A percentile compares a stretch with the other conserved stretches of the same genome.
Evolutionary conservation across 225 moss, liverwort and hornwort genomes (phyloP).

Genomic region (Asterella californica): DNA sequence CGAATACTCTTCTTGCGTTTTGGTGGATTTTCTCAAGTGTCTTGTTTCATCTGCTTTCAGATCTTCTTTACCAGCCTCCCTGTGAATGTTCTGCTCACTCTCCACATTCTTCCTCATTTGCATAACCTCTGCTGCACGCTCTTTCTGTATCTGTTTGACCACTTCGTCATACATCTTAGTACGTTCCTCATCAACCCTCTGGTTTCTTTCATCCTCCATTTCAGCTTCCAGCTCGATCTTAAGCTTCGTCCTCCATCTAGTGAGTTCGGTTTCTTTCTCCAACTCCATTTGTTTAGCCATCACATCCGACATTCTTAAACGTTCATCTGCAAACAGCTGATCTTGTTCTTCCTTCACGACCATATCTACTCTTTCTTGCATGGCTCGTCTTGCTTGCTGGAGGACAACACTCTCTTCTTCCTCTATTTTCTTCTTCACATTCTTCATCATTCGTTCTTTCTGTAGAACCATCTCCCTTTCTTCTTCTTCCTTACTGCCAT

Average conservation of each 20-base stretch:
- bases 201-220: background rate
- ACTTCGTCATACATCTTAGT: background rate
- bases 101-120: background rate
- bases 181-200: conserved; percentile 5
- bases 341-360: conserved; percentile 16
- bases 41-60: background rate
- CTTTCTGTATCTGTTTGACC: background rate
- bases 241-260: background rate
- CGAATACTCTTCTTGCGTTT: background rate
- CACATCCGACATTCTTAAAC: background rate
- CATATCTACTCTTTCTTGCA: conserved; percentile 28
- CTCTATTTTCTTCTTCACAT: conserved; percentile 25
- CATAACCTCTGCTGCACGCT: background rate
- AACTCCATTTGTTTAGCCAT: conserved; percentile 11
- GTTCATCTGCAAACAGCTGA: background rate
- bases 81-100: background rate
- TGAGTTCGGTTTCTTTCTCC: conserved; percentile 5
- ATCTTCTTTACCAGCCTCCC: background rate
- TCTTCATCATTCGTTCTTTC: conserved; percentile 22
- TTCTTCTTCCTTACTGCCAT: conserved; percentile 21
- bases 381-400: conserved; percentile 11
- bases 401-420: conserved; percentile 31
- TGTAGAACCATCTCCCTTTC: background rate
- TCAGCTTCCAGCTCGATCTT: background rate
- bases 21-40: background rate